A percentile compares a stretch with the other conserved stretches of the same genome.
These are phyloP conservation scores for Salix purpurea DNA, from an alignment of 345 rosid genomes.

Conservation along the genomic window DNA sequence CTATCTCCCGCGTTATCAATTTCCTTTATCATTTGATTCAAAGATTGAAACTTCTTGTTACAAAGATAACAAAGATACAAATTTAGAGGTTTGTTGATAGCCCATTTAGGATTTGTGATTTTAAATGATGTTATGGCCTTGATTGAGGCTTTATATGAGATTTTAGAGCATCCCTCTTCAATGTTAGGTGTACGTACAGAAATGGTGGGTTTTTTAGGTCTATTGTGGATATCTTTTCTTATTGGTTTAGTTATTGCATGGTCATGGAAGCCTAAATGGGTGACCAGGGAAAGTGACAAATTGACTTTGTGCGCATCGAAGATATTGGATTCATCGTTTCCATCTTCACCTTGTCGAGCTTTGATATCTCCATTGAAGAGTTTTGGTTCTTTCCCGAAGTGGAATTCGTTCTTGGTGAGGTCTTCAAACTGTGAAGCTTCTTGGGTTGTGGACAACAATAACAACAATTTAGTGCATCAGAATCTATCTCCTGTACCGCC, in stretches of 20 bases:
- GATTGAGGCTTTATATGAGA: conserved; percentile 12
- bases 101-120: background rate
- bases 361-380: conserved; percentile 30
- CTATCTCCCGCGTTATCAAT: background rate
- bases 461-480: background rate
- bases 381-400: conserved; percentile 39
- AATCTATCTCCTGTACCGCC: conserved; percentile 24
- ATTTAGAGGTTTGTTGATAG: background rate
- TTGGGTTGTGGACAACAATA: conserved; percentile 18
- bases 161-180: background rate
- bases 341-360: conserved; percentile 11
- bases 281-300: conserved; percentile 7
- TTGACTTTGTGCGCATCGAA: conserved; percentile 27
- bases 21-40: background rate
- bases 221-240: conserved; percentile 52
- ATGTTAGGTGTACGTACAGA: conserved; percentile 26
- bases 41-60: background rate
- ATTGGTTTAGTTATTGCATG: conserved; percentile 58
- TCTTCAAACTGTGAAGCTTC: conserved; percentile 26
- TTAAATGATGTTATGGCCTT: conserved; percentile 25
- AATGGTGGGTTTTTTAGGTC: conserved; percentile 22
- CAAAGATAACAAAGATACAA: background rate
- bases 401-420: conserved; percentile 29
- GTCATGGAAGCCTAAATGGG: conserved; percentile 71
- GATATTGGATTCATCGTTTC: conserved; percentile 36